These are phyloP conservation scores for Ophiostoma tasmaniense DNA, from an alignment of 2,329 filamentous ascomycete species.

Conservation along the genomic window DNA sequence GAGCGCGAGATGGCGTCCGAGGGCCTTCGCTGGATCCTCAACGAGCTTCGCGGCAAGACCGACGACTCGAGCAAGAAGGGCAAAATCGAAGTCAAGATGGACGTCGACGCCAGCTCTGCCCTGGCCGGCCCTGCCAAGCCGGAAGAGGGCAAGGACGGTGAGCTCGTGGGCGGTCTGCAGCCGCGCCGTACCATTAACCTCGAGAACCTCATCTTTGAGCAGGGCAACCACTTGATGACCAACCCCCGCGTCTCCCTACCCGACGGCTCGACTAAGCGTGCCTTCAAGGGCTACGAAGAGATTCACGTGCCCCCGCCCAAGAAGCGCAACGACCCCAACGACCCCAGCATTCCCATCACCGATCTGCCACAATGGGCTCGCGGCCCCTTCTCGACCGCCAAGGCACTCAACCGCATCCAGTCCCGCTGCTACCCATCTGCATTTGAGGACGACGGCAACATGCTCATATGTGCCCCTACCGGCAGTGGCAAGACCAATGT, in stretches of 20 bases:
- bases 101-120: slow-evolving; percentile 63
- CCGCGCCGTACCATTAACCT: slow-evolving; percentile 84
- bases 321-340: slow-evolving; percentile 70
- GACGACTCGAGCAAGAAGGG: slow-evolving; percentile 44
- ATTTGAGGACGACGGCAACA: slow-evolving; percentile 90
- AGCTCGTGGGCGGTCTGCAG: slow-evolving; percentile 72
- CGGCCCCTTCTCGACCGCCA: slow-evolving; percentile 73
- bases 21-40: slow-evolving; percentile 76
- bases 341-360: slow-evolving; percentile 72
- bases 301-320: slow-evolving; percentile 95
- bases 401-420: slow-evolving; percentile 89
- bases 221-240: slow-evolving; percentile 99
- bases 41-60: slow-evolving; percentile 72
- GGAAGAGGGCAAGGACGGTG: slow-evolving; percentile 50
- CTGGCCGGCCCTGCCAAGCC: slow-evolving; percentile 42
- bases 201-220: slow-evolving; percentile 92
- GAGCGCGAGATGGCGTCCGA: slow-evolving; percentile 89
- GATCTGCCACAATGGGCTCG: slow-evolving; percentile 91
- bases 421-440: slow-evolving; percentile 86
- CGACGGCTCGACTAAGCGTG: slow-evolving; percentile 87
- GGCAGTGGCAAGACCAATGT: slow-evolving; percentile 98
- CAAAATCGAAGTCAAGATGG: slow-evolving; percentile 89
- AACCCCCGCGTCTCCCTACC: slow-evolving; percentile 91
- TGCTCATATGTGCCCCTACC: slow-evolving; percentile 95
- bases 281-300: slow-evolving; percentile 97